phyloP scores from a whole-genome alignment of 2,329 filamentous ascomycete genomes.

The Emergomyces orientalis region DNA sequence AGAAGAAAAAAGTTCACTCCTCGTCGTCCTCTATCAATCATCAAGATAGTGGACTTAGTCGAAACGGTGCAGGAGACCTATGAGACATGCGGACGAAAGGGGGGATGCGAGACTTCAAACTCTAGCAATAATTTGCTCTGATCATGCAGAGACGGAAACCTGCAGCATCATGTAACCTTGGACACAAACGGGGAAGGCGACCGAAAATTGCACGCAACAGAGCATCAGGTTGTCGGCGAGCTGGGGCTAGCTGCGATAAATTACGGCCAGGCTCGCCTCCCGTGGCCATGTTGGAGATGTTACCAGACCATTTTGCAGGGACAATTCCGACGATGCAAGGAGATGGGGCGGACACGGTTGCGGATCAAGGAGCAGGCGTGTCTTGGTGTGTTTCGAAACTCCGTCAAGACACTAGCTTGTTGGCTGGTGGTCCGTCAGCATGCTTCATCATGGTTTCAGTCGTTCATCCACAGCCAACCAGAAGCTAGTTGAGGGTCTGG shows the following conservation, averaged over 20 bases:
- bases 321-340: background rate
- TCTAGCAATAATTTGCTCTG: background rate
- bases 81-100: background rate
- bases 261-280: background rate
- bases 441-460: slow-evolving; percentile 2
- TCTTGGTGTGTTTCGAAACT: background rate
- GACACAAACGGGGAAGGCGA: background rate
- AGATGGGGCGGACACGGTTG: background rate
- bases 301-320: no score
- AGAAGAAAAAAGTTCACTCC: background rate
- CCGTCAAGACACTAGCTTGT: background rate
- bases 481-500: background rate
- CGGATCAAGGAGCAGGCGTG: background rate
- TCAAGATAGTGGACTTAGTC: background rate
- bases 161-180: background rate
- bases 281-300: no score
- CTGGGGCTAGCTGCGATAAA: background rate
- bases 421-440: background rate
- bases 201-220: background rate
- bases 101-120: background rate
- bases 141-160: background rate
- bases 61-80: background rate
- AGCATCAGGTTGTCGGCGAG: background rate
- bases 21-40: background rate
- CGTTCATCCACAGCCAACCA: background rate